Percentiles rank a stretch among this genome's conserved stretches.
These are phyloP conservation scores for Phialophora tarda DNA, from an alignment of 2,329 filamentous ascomycete genomes.

Conservation along the genomic window DNA sequence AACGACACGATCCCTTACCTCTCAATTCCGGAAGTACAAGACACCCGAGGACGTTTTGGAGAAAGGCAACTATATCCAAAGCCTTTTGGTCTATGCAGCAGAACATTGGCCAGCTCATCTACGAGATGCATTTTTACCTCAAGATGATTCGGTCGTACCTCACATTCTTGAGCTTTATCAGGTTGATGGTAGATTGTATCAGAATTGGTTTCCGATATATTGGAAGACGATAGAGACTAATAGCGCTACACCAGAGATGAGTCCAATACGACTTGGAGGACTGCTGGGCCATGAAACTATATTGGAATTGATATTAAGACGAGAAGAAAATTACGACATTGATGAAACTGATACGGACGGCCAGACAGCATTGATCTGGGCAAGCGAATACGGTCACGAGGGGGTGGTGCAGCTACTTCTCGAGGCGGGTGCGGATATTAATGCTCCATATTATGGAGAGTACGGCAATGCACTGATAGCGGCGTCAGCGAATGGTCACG, in stretches of 20 bases:
- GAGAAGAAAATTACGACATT: slow-evolving; percentile 2
- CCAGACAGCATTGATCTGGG: too few relatives aligned
- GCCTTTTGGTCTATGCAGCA: slow-evolving; percentile 19
- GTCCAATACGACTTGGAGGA: slow-evolving; percentile 9
- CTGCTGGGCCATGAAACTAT: slow-evolving; percentile 1
- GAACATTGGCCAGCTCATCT: slow-evolving; percentile 23
- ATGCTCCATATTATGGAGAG: too few relatives aligned
- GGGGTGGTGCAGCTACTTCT: too few relatives aligned
- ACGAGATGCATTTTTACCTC: slow-evolving; percentile 8
- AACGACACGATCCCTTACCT: background rate
- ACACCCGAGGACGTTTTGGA: background rate
- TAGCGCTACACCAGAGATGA: background rate
- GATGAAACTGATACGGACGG: background rate
- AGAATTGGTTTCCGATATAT: slow-evolving; percentile 2
- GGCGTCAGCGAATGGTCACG: too few relatives aligned
- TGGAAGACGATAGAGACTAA: background rate
- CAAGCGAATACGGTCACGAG: too few relatives aligned
- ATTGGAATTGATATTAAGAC: slow-evolving; percentile 10
- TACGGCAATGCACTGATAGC: too few relatives aligned
- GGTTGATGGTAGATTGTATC: background rate
- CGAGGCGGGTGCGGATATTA: too few relatives aligned
- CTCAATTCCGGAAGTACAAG: background rate
- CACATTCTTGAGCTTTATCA: slow-evolving; percentile 9
- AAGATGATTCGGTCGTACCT: background rate
- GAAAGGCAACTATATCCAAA: slow-evolving; percentile 6